Conservation (phyloP, 495 filamentous ascomycete species). For the Aspergillus sclerotioniger region DNA sequence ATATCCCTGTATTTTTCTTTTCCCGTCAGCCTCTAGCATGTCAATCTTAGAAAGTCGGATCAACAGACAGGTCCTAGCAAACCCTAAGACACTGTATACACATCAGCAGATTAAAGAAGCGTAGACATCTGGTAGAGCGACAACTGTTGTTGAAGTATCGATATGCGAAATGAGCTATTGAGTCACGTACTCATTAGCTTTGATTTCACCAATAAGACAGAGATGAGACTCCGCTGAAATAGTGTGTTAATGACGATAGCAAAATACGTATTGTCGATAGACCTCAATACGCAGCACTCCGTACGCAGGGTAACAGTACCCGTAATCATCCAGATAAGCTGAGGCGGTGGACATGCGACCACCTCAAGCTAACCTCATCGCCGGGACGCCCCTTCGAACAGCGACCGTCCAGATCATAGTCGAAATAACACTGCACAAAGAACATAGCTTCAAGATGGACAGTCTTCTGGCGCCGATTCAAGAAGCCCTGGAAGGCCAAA, state of each 20-base stretch:
- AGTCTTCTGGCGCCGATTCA: conserved; percentile 71
- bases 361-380: background rate
- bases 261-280: too few relatives aligned
- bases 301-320: background rate
- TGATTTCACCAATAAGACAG: background rate
- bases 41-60: background rate
- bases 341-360: background rate
- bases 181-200: background rate
- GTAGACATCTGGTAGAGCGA: background rate
- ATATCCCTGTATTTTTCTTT: background rate
- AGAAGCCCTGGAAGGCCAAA: conserved; percentile 79
- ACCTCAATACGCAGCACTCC: too few relatives aligned
- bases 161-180: background rate
- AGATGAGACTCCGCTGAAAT: too few relatives aligned
- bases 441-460: conserved; percentile 57
- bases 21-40: background rate
- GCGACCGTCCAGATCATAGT: background rate
- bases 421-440: background rate
- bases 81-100: background rate
- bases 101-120: background rate
- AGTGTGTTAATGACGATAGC: too few relatives aligned
- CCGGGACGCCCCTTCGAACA: background rate
- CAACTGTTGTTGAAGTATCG: background rate
- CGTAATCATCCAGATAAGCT: background rate
- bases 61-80: background rate